Evolutionary conservation across 768 basidiomycete species (phyloP).

Genomic region (Mycena crocata): DNA sequence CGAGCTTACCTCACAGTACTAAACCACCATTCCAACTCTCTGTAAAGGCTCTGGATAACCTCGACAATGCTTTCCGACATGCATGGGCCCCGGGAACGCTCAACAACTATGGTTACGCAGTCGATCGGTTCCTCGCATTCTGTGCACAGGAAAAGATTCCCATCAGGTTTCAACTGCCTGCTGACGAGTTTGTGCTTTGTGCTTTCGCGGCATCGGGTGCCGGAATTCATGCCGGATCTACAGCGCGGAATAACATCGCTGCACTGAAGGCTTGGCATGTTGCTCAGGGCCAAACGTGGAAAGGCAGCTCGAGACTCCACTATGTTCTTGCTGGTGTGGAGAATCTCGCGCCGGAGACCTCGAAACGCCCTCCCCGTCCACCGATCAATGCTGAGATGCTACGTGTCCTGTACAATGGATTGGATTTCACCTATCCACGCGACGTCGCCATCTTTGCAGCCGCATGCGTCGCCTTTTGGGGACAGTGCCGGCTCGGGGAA

Average conservation of each 20-base stretch:
- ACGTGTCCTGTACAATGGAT: slow-evolving; percentile 2
- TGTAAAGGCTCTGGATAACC: neutral
- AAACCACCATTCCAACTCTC: slow-evolving; percentile 37
- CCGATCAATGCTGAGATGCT: too few relatives aligned
- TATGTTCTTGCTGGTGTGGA: too few relatives aligned
- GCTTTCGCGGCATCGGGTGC: slow-evolving; percentile 41
- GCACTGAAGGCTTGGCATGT: slow-evolving; percentile 15
- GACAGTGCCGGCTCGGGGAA: slow-evolving; percentile 40
- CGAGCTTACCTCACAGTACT: slow-evolving; percentile 46
- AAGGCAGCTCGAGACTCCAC: too few relatives aligned
- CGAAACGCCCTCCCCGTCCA: slow-evolving; percentile 13
- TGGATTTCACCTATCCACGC: slow-evolving; percentile 23
- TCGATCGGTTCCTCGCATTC: neutral
- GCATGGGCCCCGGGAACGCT: neutral
- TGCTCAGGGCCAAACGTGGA: too few relatives aligned
- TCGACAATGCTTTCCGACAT: neutral
- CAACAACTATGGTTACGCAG: neutral
- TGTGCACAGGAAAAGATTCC: neutral
- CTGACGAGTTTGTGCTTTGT: slow-evolving; percentile 39
- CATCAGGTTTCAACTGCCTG: neutral
- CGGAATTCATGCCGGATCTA: slow-evolving; percentile 31
- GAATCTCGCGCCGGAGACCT: too few relatives aligned
- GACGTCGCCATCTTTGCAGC: slow-evolving; percentile 48
- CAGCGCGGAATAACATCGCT: slow-evolving; percentile 37
- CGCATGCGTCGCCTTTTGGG: slow-evolving; percentile 50